Conservation (phyloP, 2,329 filamentous ascomycete genomes). For the Decorospora gaudefroyi region DNA sequence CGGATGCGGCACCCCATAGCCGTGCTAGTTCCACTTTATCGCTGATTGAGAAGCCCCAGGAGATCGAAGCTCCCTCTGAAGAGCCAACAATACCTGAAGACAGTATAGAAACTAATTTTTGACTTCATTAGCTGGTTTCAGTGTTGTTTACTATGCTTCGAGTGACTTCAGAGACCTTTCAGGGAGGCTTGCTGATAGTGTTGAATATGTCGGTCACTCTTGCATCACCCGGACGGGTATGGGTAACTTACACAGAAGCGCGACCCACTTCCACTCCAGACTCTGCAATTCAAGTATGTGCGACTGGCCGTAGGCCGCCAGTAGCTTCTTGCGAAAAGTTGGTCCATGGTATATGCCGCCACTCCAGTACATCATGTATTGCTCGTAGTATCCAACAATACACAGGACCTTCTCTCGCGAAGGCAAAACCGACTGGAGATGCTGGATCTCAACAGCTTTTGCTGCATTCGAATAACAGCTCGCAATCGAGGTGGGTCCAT, state of each 20-base stretch:
- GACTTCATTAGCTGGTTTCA: conserved; percentile 23
- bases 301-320: conserved; percentile 46
- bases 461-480: conserved; percentile 32
- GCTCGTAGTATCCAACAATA: conserved; percentile 49
- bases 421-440: conserved; percentile 49
- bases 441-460: conserved; percentile 29
- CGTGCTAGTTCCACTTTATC: conserved; percentile 52
- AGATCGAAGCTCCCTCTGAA: conserved; percentile 38
- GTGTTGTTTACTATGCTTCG: background rate
- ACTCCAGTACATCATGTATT: conserved; percentile 48
- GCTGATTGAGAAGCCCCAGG: conserved; percentile 53
- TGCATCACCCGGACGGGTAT: background rate
- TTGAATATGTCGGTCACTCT: too few relatives aligned
- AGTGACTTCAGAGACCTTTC: background rate
- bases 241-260: conserved; percentile 38
- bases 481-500: conserved; percentile 1
- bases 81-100: conserved; percentile 52
- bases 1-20: conserved; percentile 54
- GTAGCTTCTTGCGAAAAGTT: conserved; percentile 47
- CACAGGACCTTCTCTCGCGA: conserved; percentile 25
- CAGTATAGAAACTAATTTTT: conserved; percentile 46
- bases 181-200: too few relatives aligned
- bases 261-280: conserved; percentile 49
- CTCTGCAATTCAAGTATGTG: conserved; percentile 46
- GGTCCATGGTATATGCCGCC: conserved; percentile 48